Percentiles rank a stretch among this genome's conserved stretches.
Evolutionary conservation across 805 yeast genomes (phyloP).

Genomic region (Suhomyces sp.): DNA sequence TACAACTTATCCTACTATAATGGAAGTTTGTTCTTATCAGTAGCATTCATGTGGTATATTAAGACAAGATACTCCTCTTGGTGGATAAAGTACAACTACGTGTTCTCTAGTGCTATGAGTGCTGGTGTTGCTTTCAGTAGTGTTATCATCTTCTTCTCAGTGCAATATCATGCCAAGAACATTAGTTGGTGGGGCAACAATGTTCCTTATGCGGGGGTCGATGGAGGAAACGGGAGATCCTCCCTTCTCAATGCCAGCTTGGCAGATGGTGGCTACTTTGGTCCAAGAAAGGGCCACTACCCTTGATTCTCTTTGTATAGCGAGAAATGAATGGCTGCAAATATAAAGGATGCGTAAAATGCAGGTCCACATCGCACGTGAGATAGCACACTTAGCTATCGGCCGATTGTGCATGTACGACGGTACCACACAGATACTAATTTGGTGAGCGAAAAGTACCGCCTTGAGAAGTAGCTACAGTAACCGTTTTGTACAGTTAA

Average conservation of each 20-base stretch:
- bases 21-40: conserved; percentile 8
- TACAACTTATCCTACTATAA: conserved; percentile 12
- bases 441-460: background rate
- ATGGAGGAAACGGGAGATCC: conserved; percentile 12
- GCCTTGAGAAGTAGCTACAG: background rate
- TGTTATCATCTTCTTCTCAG: conserved; percentile 11
- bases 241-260: conserved; percentile 26
- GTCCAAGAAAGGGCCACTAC: conserved; percentile 18
- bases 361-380: background rate
- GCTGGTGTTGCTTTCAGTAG: conserved; percentile 16
- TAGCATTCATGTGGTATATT: conserved; percentile 8
- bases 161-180: conserved; percentile 10
- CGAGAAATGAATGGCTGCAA: background rate
- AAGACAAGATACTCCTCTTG: conserved; percentile 5
- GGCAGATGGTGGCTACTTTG: conserved; percentile 21
- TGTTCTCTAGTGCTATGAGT: conserved; percentile 8
- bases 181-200: conserved; percentile 23
- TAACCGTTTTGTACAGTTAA: background rate
- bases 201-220: conserved; percentile 17
- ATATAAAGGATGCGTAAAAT: background rate
- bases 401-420: background rate
- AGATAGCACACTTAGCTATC: background rate
- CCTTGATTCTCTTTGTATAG: conserved; percentile 5
- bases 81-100: conserved; percentile 14
- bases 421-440: background rate